Percentiles rank a stretch among this genome's conserved stretches.
Conservation (phyloP, 2,329 filamentous ascomycete species). For the Camptophora hylomeconis region DNA sequence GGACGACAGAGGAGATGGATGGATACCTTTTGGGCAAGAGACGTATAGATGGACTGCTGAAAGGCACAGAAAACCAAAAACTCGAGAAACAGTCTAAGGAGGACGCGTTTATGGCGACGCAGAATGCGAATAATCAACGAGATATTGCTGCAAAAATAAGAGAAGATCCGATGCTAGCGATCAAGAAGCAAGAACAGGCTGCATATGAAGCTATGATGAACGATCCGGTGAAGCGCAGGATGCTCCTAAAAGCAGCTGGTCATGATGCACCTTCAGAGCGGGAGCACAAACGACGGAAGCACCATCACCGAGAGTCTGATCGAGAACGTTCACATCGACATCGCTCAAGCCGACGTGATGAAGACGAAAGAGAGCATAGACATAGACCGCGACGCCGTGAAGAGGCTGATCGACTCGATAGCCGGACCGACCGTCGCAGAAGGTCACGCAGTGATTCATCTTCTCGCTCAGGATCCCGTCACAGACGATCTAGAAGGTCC, state of each 20-base stretch:
- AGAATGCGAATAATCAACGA: slow-evolving; percentile 58
- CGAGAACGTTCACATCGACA: slow-evolving; percentile 9
- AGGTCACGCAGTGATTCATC: slow-evolving; percentile 28
- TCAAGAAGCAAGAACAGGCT: slow-evolving; percentile 82
- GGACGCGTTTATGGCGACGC: slow-evolving; percentile 50
- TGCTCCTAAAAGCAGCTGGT: slow-evolving; percentile 43
- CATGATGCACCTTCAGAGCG: slow-evolving; percentile 21
- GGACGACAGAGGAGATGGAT: slow-evolving; percentile 77
- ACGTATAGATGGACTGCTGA: slow-evolving; percentile 74
- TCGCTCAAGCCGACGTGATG: slow-evolving; percentile 2
- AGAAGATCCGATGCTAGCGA: slow-evolving; percentile 81
- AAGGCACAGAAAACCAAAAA: slow-evolving; percentile 68
- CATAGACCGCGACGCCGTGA: slow-evolving; percentile 13
- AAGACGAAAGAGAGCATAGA: slow-evolving; percentile 8
- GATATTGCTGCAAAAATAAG: slow-evolving; percentile 79
- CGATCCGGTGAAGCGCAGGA: slow-evolving; percentile 26
- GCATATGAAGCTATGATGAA: slow-evolving; percentile 50
- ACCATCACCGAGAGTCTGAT: slow-evolving; percentile 18
- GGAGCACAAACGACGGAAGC: slow-evolving; percentile 36
- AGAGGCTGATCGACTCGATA: slow-evolving; percentile 13
- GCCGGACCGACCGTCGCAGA: slow-evolving; percentile 23
- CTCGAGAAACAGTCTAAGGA: slow-evolving; percentile 60
- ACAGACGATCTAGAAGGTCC: slow-evolving; percentile 10
- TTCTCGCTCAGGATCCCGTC: slow-evolving; percentile 22
- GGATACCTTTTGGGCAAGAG: slow-evolving; percentile 87